phyloP scores from a whole-genome alignment of 164 flowering plant genomes.

The Umbellularia californica region DNA sequence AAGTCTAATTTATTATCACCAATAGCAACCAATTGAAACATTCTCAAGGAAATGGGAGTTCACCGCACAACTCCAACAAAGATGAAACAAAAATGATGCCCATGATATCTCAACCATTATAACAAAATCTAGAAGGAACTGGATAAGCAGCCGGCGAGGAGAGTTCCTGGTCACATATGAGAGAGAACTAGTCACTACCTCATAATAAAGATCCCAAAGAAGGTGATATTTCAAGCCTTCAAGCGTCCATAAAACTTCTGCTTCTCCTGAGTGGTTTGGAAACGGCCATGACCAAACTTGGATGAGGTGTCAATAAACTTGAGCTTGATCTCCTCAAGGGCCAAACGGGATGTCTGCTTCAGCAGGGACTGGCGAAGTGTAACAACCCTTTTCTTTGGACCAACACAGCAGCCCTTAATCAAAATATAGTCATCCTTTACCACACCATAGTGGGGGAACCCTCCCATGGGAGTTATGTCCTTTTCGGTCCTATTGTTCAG shows the following conservation, averaged over 20 bases:
- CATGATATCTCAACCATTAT: too few species aligned
- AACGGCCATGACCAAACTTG: constrained; percentile 19
- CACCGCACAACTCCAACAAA: too few species aligned
- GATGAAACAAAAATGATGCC: too few species aligned
- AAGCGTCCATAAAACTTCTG: constrained; percentile 20
- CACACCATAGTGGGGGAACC: constrained; percentile 22
- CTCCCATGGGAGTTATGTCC: constrained; percentile 18
- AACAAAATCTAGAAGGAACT: too few species aligned
- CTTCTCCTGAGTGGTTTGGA: constrained; percentile 18
- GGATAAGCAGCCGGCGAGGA: too few species aligned
- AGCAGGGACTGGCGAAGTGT: constrained; percentile 15
- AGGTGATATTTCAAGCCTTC: constrained; percentile 1
- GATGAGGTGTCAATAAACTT: constrained; percentile 28
- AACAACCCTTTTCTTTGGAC: constrained; percentile 18
- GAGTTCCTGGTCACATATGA: too few species aligned
- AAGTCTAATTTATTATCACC: too few species aligned
- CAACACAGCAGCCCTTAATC: constrained; percentile 17
- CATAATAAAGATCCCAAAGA: background rate
- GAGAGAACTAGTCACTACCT: background rate
- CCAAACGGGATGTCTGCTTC: constrained; percentile 30
- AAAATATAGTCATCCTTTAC: constrained; percentile 15
- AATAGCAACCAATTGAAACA: too few species aligned
- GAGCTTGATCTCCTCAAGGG: constrained; percentile 40
- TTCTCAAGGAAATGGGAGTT: too few species aligned
- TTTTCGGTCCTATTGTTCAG: constrained; percentile 11